Conservation (phyloP, 1,284 basidiomycete genomes). For the Hymenochaete sp. region DNA sequence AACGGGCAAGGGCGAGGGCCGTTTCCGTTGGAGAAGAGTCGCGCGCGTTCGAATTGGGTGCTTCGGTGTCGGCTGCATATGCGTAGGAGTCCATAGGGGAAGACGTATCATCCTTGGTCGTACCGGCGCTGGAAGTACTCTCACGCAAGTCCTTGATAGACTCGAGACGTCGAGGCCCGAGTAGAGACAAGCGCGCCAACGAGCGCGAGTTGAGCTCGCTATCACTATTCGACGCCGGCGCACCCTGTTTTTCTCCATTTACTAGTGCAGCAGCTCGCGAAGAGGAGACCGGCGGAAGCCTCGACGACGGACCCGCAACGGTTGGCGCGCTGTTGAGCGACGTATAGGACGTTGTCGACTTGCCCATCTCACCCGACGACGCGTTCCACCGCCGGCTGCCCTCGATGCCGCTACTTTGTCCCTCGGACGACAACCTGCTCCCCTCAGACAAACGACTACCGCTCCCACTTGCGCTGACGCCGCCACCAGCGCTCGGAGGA, state of each 20-base stretch:
- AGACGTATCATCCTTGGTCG: background rate
- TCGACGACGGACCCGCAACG: slow-evolving; percentile 7
- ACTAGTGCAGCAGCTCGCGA: slow-evolving; percentile 4
- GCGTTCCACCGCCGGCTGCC: slow-evolving; percentile 53
- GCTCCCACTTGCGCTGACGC: slow-evolving; percentile 19
- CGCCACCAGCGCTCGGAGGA: background rate
- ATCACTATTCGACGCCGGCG: slow-evolving; percentile 4
- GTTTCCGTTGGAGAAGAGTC: no score
- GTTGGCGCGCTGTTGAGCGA: slow-evolving; percentile 12
- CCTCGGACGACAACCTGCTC: slow-evolving; percentile 28
- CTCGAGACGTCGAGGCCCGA: slow-evolving; percentile 4
- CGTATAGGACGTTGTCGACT: slow-evolving; percentile 12
- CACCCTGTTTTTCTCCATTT: background rate
- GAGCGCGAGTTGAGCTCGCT: background rate
- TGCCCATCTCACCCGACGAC: slow-evolving; percentile 14
- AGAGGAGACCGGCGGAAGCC: slow-evolving; percentile 1
- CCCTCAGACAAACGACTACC: slow-evolving; percentile 24
- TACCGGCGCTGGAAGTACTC: background rate
- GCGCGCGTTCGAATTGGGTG: no score
- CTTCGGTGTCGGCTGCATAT: slow-evolving; percentile 3
- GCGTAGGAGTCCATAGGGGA: no score
- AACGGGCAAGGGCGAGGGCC: slow-evolving; percentile 2
- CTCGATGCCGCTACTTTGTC: slow-evolving; percentile 43
- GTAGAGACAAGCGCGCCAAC: slow-evolving; percentile 8
- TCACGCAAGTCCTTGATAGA: slow-evolving; percentile 10